Evolutionary conservation across 352 stramenopile species (phyloP).

Genomic region (Sclerospora graminicola): DNA sequence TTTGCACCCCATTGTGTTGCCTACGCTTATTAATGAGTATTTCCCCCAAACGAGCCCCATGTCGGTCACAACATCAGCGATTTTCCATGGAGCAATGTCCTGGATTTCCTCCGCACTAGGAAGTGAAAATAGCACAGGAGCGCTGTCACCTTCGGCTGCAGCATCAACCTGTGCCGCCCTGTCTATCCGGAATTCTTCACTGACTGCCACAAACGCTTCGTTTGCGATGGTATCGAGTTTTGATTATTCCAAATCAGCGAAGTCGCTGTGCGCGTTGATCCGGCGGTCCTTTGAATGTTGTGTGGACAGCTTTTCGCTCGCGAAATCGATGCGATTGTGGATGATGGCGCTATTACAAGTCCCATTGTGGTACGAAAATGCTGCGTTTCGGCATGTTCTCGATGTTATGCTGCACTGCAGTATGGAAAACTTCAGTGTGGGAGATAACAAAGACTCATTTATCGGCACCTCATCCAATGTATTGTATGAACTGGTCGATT

Average conservation of each 20-base stretch:
- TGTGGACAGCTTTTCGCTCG: conserved; percentile 23
- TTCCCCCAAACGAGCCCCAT: conserved; percentile 38
- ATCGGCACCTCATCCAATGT: conserved; percentile 4
- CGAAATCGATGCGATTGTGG: conserved; percentile 45
- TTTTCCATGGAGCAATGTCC: conserved; percentile 47
- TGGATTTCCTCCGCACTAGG: conserved; percentile 51
- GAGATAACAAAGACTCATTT: neutral
- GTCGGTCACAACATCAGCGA: conserved; percentile 37
- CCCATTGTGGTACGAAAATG: conserved; percentile 73
- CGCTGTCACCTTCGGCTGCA: conserved; percentile 22
- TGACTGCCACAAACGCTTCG: conserved; percentile 36
- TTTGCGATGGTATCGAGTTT: conserved; percentile 31
- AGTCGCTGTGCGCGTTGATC: conserved; percentile 40
- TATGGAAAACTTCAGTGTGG: conserved; percentile 30
- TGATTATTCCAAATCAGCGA: conserved; percentile 44
- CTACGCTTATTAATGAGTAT: conserved; percentile 51
- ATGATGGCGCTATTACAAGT: conserved; percentile 52
- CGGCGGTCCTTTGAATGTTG: conserved; percentile 56
- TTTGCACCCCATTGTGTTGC: conserved; percentile 48
- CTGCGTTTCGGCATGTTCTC: conserved; percentile 49
- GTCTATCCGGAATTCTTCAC: conserved; percentile 38
- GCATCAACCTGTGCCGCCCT: conserved; percentile 32
- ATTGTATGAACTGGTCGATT: conserved; percentile 27
- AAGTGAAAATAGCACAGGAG: conserved; percentile 20
- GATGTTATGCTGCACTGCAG: conserved; percentile 60